Base-by-base conservation (phyloP, 2,329 filamentous ascomycete genomes). In the Aspergillus sp. region DNA sequence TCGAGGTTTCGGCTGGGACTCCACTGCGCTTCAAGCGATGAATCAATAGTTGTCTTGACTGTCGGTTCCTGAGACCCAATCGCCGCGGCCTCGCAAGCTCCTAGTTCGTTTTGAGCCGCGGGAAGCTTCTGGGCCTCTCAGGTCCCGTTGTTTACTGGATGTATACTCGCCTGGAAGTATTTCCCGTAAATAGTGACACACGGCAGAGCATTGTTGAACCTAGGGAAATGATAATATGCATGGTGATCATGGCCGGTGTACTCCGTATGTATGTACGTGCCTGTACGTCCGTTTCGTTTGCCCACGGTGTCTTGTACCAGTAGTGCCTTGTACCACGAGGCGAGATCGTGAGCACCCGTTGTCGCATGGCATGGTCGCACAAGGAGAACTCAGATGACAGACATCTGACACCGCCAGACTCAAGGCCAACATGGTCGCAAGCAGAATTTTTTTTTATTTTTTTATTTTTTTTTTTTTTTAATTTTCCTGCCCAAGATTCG, bases 321-420 rank as follows among this genome's bases (percentile, higher is more conserved):
- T n/a, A n/a, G n/a, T n/a, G n/a, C n/a, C 26, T 30, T 57, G 63
- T 66, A 59, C 64, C 64, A 66, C 63, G 62, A 64, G 64, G 63
- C 58, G 57, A 51, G 64, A 62, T 61, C 59, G 58, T 58, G 47
- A 59, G 55, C 53, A 63, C 59, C 61, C 63, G 60, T 63, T 61
- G 64, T 63, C 62, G 64, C 64, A 66, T 66, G 64, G 62, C 61
- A 61, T 53, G 53, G 44, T 60, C 49, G 61, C 56, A 63, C 59
- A 47, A 57, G 51, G 22, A 60, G 48, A 50, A 30, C 26, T 30
- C 52, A 53, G 53, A 50, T 60, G 53, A 57, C 49, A 53, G 53
- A 57, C 49, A 53, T 56, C 56, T 57, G 5, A 30, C 26, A 30
- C 26, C 26, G 26, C 26, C 26, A 30, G 26, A 24, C 26, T 30